These are phyloP conservation scores for Acorus calamus DNA, from an alignment of 106 monocot genomes.

Conservation along the genomic window DNA sequence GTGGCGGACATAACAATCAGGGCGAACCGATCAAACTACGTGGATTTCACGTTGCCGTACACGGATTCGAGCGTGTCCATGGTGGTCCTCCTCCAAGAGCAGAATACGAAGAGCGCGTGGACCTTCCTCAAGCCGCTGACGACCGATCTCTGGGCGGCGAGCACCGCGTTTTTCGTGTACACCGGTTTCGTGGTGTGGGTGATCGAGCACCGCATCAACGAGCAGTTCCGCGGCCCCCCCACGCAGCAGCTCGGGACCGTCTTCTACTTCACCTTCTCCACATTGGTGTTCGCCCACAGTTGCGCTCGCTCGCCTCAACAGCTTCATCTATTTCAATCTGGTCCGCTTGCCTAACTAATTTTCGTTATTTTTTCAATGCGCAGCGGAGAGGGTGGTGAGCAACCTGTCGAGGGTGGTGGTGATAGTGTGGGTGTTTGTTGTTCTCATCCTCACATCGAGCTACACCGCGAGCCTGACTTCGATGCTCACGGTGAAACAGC, in stretches of 20 bases:
- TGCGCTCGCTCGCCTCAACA: not conserved
- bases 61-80: conserved; percentile 46
- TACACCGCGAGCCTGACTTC: conserved; percentile 25
- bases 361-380: not conserved
- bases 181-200: conserved; percentile 54
- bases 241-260: conserved; percentile 29
- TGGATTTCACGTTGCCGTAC: conserved; percentile 53
- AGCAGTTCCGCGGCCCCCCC: conserved; percentile 35
- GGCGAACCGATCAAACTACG: conserved; percentile 52
- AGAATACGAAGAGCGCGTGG: conserved; percentile 27
- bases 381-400: conserved; percentile 16
- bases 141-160: conserved; percentile 31
- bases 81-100: conserved; percentile 49
- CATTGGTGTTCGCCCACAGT: conserved; percentile 55
- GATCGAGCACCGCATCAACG: conserved; percentile 42
- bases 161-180: conserved; percentile 24
- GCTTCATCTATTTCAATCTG: too few relatives aligned
- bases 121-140: conserved; percentile 40
- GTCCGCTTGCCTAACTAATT: not conserved
- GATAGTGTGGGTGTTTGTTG: conserved; percentile 23
- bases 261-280: conserved; percentile 67
- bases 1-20: conserved; percentile 61
- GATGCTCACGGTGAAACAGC: conserved; percentile 27
- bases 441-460: conserved; percentile 19
- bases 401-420: conserved; percentile 12